Conservation (phyloP, 371 early-diverging fungal species). For the Saksenaea oblongispora region DNA sequence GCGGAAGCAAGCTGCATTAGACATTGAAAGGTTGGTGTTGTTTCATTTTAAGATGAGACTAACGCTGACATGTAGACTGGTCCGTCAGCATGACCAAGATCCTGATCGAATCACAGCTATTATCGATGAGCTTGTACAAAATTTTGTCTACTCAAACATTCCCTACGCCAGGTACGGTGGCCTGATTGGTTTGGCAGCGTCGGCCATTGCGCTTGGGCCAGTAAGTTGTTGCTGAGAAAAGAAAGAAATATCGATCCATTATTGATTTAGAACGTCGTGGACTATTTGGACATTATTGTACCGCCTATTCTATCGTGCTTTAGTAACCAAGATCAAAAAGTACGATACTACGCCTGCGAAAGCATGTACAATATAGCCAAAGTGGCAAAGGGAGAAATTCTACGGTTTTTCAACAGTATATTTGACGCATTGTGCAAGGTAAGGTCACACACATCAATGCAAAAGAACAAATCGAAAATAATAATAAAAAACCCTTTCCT, state of each 20-base stretch:
- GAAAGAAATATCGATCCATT: not conserved
- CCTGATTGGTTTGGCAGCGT: conserved; percentile 85
- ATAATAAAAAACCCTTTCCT: not conserved
- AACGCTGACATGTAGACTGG: conserved; percentile 31
- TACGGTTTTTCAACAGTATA: conserved; percentile 89
- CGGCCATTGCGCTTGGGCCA: conserved; percentile 83
- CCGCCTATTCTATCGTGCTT: conserved; percentile 90
- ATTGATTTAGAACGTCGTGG: conserved; percentile 55
- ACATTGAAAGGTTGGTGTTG: conserved; percentile 71
- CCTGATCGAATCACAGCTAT: conserved; percentile 59
- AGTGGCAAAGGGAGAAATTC: conserved; percentile 79
- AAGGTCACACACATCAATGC: conserved; percentile 10
- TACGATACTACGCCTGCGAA: conserved; percentile 95
- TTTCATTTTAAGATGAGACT: not conserved
- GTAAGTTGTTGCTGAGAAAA: conserved; percentile 30
- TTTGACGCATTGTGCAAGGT: conserved; percentile 92
- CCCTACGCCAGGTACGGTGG: conserved; percentile 90
- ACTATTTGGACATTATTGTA: conserved; percentile 75
- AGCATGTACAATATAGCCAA: conserved; percentile 95
- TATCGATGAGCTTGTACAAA: conserved; percentile 72
- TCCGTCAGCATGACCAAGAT: conserved; percentile 66
- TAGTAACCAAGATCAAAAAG: conserved; percentile 82
- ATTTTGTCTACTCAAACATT: conserved; percentile 79
- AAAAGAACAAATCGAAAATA: not conserved
- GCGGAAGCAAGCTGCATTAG: conserved; percentile 85